These are phyloP conservation scores for Chenopodium formosanum DNA, from an alignment of 148 eudicot genomes.

Conservation along the genomic window DNA sequence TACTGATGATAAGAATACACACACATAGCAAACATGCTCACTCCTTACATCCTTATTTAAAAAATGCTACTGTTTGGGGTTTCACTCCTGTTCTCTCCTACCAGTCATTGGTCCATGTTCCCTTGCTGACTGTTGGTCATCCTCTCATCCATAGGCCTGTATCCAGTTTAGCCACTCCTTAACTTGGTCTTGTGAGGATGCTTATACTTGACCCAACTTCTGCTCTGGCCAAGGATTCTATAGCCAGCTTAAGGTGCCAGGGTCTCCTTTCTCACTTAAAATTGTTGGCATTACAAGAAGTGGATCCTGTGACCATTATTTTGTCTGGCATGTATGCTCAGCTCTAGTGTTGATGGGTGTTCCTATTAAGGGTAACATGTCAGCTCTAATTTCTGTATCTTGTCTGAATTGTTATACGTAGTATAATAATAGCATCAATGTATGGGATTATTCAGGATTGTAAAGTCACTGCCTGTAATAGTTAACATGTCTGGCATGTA, in stretches of 20 bases:
- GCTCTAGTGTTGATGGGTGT: not conserved
- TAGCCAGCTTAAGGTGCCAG: not conserved
- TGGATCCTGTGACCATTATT: not conserved
- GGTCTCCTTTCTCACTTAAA: not conserved
- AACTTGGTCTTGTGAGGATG: not conserved
- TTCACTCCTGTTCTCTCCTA: not conserved
- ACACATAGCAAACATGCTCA: not conserved
- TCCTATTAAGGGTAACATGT: not conserved
- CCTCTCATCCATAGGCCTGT: too few species aligned
- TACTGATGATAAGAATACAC: not conserved
- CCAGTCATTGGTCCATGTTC: not conserved
- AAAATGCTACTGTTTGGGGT: not conserved
- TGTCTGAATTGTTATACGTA: not conserved
- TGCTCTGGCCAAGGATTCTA: not conserved
- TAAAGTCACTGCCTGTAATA: not conserved
- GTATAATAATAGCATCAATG: too few species aligned
- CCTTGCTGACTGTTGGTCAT: not conserved
- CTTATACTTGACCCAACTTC: not conserved
- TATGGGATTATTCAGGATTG: not conserved
- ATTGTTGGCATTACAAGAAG: not conserved
- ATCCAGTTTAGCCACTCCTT: not conserved
- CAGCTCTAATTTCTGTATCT: not conserved
- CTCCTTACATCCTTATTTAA: not conserved
- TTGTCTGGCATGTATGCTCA: not conserved
- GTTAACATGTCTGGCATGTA: not conserved